Base-by-base conservation (phyloP, 2,329 filamentous ascomycete genomes). In the Didymella glomerata region DNA sequence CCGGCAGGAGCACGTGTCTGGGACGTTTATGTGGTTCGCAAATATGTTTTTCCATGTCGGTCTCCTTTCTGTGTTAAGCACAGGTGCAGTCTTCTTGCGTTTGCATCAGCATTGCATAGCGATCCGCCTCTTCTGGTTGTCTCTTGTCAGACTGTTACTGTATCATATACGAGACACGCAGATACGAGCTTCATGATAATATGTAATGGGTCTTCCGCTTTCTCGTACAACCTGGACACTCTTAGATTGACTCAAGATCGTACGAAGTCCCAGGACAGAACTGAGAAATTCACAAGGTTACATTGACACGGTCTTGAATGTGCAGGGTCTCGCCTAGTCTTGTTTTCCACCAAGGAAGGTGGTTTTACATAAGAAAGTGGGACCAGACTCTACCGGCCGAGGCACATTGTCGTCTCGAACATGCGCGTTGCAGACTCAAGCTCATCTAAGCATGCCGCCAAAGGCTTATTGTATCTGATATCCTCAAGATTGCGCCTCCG, bases 101-200 rank as follows among this genome's bases (percentile, higher is more conserved):
- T 60, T 59, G 59, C 60, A 65, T 54, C 32, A 56, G 60, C 65
- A 63, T 60, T 67, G 61, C 65, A 57, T 62, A 63, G 66, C 61
- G 64, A 57, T 51, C 24, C 50, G 42, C 38, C 38, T 50, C 42
- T 34, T 55, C 48, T 47, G 48, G 32, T 42, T 14, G 34, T 42
- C 16, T 34, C 28, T 24, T 42, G n/a, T 20, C 18, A 6, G 24
- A 18, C 9, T 32, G 32, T 20, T 18, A 22, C 20, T 18, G 18
- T 27, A 36, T 24, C 14, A 40, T 14, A 24, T 47, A 10, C 11
- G 27, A 27, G 22, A 41, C 13, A 46, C 32, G 25, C 54, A 48
- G 13, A 40, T 16, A 59, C 22, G 32, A 32, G 44, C 18, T 41
- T 25, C 10, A 49, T 5, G 20, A 41, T 41, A 24, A 41, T 41